Base-by-base conservation (phyloP, 768 basidiomycete species). In the Suillus alpinus region DNA sequence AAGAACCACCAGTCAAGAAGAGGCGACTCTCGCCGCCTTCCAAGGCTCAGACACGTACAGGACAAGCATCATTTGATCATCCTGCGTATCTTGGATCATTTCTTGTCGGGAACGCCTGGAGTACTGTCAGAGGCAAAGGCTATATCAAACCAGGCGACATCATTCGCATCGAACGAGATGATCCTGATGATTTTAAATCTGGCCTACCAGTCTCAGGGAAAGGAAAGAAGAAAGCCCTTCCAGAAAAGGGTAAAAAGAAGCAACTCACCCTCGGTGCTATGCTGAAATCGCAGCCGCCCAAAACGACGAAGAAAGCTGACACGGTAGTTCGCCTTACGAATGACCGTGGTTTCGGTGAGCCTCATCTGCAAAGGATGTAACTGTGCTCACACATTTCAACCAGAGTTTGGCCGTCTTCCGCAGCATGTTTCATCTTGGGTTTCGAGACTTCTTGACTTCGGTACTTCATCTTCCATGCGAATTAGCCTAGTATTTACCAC, bases 381-480 rank as follows among this genome's bases (percentile, higher is more conserved):
- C 31, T 3, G 56, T 14, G 53, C 43, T n/a, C 32, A 23, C 29
- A 52, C 57, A 29, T 26, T 58, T 60, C 52, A 36, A n/a, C 16
- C 69, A 90, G 92, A 93, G 67, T 89, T 95, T 65, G 92, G 90
- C 10, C 80, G 92, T 29, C 72, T 95, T 31, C 86, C 89, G 0
- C 86, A 85, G 59, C 86, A 89, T 40, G 77, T 83, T 29, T 83
- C 89, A 5, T 78, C 80, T 65, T 94, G 91, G 92, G 80, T 91
- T 16, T 84, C 88, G 20, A 86, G 81, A 62, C 75, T 94, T 3
- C 75, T 94, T 14, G 92, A 94, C 66, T 77, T 86, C 46, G 83
- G 91, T 89, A 62, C 46, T 40, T 58, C 50, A 44, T 37, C 29
- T 39, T 56, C 9, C 26, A 36, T 61, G 2, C 12, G 16, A 39